These are phyloP conservation scores for Gastrolobium bilobum DNA, from an alignment of 306 rosid species.

Conservation along the genomic window DNA sequence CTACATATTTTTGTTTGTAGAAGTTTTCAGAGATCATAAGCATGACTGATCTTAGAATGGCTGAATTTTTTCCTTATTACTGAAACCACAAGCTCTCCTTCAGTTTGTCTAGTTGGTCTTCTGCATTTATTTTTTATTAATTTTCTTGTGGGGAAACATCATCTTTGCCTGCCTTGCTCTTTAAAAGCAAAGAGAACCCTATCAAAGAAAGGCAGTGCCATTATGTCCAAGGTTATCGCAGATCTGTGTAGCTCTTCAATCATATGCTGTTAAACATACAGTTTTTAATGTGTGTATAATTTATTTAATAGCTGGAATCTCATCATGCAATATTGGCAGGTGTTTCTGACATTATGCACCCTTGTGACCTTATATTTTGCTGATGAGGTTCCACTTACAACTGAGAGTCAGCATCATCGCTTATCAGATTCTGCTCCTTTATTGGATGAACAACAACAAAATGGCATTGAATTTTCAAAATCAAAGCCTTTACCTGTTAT, in stretches of 20 bases:
- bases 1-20: background rate
- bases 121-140: background rate
- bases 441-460: conserved; percentile 72
- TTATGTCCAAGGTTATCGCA: conserved; percentile 18
- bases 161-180: background rate
- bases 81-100: background rate
- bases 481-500: conserved; percentile 51
- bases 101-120: background rate
- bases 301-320: conserved; percentile 38
- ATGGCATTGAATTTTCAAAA: conserved; percentile 62
- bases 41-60: conserved; percentile 17
- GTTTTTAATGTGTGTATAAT: background rate
- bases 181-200: conserved; percentile 16
- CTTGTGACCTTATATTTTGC: conserved; percentile 92
- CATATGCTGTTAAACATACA: conserved; percentile 16
- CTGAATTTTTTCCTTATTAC: background rate
- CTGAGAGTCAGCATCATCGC: conserved; percentile 58
- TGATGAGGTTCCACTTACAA: conserved; percentile 83
- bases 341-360: conserved; percentile 85
- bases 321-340: conserved; percentile 62
- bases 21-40: conserved; percentile 20
- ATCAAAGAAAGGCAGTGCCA: conserved; percentile 12
- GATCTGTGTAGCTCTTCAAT: conserved; percentile 35
- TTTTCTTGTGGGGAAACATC: conserved; percentile 14
- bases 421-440: conserved; percentile 88